Evolutionary conservation across 1,284 basidiomycete genomes (phyloP), one percentile per base, ranked within the genome.

Genomic region (Boletus semigastroideus): DNA sequence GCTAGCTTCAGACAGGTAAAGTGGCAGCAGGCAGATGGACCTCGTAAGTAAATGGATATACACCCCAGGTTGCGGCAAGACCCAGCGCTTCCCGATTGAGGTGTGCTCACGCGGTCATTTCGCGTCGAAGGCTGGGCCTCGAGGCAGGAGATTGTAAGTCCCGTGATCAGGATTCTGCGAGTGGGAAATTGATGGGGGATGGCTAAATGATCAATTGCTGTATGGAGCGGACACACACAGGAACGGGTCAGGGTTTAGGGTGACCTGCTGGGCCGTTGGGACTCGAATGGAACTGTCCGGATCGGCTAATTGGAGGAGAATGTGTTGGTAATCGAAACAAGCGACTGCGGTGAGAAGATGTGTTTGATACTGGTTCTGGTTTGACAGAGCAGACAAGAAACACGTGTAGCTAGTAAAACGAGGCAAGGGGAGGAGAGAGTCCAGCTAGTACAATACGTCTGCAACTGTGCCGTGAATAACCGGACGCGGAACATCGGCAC

Each of bases 51-150:
- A 16, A 16, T 33, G 14, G 16, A 6, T 33, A 33, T 25, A 25
- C 25, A 7, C 33, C 33, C 33, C 33, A 25, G n/a, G n/a, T 31
- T 31, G 30, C 30, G 30, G 30, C 12, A 31, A 31, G 30, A 13
- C 13, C 30, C 30, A 45, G 39, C 3, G 30, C 36, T 55, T 38
- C 58, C 54, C 34, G 46, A 61, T 55, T 30, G 17, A 28, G 58
- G 5, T 6, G 5, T 12, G 43, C 37, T 63, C 62, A 49, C 63
- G 65, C 62, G 63, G 62, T 64, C 63, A 64, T 64, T 53, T 66
- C 63, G 63, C 60, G 60, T 51, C 38, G 28, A 43, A 53, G 53
- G 47, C 31, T 57, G 39, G 50, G 65, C 63, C 63, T 64, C 65
- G 63, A 66, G 63, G 65, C 64, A 48, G 25, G 46, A 5, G 3